phyloP scores from a whole-genome alignment of 371 early-diverging fungal species.

The Mortierella sp. region DNA sequence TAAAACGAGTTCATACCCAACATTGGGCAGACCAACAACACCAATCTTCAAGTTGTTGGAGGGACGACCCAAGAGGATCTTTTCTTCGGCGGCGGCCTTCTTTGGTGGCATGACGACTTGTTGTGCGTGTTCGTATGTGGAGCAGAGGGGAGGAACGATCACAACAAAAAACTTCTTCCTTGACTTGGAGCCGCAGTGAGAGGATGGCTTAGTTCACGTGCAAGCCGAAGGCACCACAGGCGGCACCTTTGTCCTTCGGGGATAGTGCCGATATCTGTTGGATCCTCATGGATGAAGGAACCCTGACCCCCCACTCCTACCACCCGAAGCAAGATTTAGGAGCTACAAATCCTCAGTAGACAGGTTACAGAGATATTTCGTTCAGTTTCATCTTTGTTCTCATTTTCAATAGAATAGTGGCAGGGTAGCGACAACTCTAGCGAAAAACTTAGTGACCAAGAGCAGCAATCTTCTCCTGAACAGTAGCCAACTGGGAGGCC shows the following conservation, averaged over 20 bases:
- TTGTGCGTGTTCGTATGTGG: background rate
- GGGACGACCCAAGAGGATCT: slow-evolving; percentile 91
- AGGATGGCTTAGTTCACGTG: slow-evolving; percentile 23
- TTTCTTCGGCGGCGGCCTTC: slow-evolving; percentile 84
- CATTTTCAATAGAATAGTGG: slow-evolving; percentile 19
- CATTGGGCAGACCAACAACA: slow-evolving; percentile 97
- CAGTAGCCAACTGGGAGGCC: slow-evolving; percentile 62
- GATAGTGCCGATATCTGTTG: no score
- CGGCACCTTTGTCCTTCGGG: slow-evolving; percentile 6
- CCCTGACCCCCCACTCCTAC: no score
- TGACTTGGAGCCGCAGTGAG: background rate
- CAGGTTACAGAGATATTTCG: no score
- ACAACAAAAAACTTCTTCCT: slow-evolving; percentile 1
- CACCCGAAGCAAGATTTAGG: no score
- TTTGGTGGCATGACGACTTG: slow-evolving; percentile 72
- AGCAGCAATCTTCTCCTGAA: slow-evolving; percentile 66
- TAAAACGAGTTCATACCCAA: slow-evolving; percentile 66
- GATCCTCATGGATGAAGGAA: no score
- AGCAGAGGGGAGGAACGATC: slow-evolving; percentile 14
- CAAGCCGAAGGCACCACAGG: background rate
- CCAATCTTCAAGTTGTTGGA: slow-evolving; percentile 93
- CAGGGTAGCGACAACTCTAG: slow-evolving; percentile 13
- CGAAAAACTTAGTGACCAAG: slow-evolving; percentile 66
- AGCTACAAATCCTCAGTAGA: no score
- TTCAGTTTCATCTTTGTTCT: slow-evolving; percentile 4